These are phyloP conservation scores for Fusarium piperis DNA, from an alignment of 2,329 filamentous ascomycete genomes.

Conservation along the genomic window DNA sequence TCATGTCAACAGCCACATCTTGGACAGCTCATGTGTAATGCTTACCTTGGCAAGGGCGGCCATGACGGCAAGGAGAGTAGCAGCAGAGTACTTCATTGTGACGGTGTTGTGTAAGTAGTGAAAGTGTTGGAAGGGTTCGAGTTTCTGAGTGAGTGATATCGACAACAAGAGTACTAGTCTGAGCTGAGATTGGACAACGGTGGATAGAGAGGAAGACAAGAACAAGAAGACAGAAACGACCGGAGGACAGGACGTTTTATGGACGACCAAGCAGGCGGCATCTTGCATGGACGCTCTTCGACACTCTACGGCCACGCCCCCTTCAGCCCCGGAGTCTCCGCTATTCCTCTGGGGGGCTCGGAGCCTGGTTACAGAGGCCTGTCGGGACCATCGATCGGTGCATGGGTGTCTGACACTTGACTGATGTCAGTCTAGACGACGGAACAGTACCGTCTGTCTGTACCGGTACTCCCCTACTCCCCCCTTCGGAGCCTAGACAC, in stretches of 20 bases:
- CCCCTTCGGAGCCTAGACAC: not conserved
- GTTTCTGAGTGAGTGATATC: conserved; percentile 13
- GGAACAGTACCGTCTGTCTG: not conserved
- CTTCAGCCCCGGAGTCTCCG: conserved; percentile 27
- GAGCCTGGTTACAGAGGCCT: conserved; percentile 15
- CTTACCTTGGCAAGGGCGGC: conserved; percentile 39
- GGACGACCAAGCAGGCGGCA: conserved; percentile 12
- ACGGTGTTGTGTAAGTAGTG: conserved; percentile 16
- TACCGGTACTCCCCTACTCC: not conserved
- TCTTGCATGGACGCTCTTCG: conserved; percentile 18
- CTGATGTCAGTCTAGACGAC: conserved; percentile 22
- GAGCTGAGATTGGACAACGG: conserved; percentile 15
- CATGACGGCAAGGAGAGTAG: conserved; percentile 44
- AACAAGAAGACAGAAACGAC: not conserved
- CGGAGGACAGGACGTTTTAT: conserved; percentile 35
- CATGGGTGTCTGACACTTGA: conserved; percentile 8
- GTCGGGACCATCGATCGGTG: conserved; percentile 31
- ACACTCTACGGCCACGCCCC: conserved; percentile 30
- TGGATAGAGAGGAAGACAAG: conserved; percentile 4
- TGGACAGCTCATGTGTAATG: not conserved
- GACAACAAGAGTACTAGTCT: not conserved
- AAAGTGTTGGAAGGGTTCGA: not conserved
- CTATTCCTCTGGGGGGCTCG: conserved; percentile 12
- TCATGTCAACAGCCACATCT: not conserved
- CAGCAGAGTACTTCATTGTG: conserved; percentile 52